Conservation (phyloP, 2,329 filamentous ascomycete species). For the Sporothrix schenckii region DNA sequence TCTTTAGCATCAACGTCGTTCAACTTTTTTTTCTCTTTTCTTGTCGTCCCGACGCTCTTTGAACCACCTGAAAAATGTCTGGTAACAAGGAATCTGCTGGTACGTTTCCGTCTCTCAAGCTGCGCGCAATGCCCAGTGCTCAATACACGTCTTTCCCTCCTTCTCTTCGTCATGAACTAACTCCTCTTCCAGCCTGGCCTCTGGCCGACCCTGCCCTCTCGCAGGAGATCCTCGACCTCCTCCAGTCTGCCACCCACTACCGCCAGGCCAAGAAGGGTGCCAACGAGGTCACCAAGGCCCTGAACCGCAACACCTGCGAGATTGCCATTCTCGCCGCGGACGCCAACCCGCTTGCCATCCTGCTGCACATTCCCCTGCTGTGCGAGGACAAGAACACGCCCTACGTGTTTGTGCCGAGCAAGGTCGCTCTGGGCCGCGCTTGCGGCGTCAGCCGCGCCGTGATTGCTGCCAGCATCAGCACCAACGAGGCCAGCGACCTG, state of each 20-base stretch:
- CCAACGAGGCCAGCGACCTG: slow-evolving; percentile 87
- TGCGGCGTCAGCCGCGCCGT: slow-evolving; percentile 88
- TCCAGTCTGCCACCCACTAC: slow-evolving; percentile 71
- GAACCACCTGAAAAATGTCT: slow-evolving; percentile 32
- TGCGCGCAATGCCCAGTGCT: neutral
- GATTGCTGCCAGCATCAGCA: slow-evolving; percentile 85
- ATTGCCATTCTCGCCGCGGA: slow-evolving; percentile 88
- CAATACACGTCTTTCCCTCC: too few species aligned
- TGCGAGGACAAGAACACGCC: slow-evolving; percentile 73
- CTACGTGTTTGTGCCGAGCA: slow-evolving; percentile 38
- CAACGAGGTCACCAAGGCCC: slow-evolving; percentile 83
- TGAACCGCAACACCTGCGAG: slow-evolving; percentile 89
- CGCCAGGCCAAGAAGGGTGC: slow-evolving; percentile 87
- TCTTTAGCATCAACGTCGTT: slow-evolving; percentile 17
- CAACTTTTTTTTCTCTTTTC: neutral
- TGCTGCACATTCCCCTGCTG: slow-evolving; percentile 85
- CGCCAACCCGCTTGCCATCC: slow-evolving; percentile 81
- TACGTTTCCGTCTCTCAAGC: neutral
- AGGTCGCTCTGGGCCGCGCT: slow-evolving; percentile 63
- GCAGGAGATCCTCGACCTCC: slow-evolving; percentile 77
- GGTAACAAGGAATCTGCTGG: slow-evolving; percentile 34
- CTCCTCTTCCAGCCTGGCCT: slow-evolving; percentile 35
- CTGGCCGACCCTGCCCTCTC: slow-evolving; percentile 39
- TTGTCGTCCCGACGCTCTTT: slow-evolving; percentile 1
- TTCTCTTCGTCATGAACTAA: neutral